Base-by-base conservation (phyloP, 1,139 yeast species). In the Suhomyces kunorum region DNA sequence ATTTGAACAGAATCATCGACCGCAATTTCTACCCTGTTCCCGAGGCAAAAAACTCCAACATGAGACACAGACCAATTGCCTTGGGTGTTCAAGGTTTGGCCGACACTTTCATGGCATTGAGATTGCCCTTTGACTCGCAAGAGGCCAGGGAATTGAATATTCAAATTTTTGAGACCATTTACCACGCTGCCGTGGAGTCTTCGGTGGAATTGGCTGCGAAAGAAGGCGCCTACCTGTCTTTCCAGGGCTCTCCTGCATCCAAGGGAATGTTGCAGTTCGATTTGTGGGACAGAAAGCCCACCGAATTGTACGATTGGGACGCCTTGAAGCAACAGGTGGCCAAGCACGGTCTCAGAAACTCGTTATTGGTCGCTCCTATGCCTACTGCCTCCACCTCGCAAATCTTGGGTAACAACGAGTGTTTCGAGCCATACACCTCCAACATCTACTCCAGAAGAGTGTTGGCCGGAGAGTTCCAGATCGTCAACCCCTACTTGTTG, bases 301-400 rank as follows among this genome's bases (percentile, higher is more conserved):
- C 81, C 38, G 77, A 71, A 48, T 68, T 77, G 51, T 78, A 70
- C 69, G 76, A 87, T 59, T 87, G 96, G 96, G 86, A 79, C 50
- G 51, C 66, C 12, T 66, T 87, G 55, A 87, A 86, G 66, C 73
- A 64, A 23, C 71, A 80, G 40, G 64, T 87, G 53, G 71, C 71
- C 46, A 66, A 70, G 55, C 67, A 79, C 58, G 96, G 96, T 38
- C 52, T 87, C 44, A 73, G 96, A 57, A 87, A 87, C 73, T 87
- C 96, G 12, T 68, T 87, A 54, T 70, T 88, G 41, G 87, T 87
- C 41, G 96, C 95, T 3, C 95, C 95, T 34, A 87, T 87, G 96
- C 96, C 96, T 32, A 87, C 96, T 22, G 96, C 96, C 2, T 87
- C 95, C 3, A 87, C 96, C 1, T 88, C 96, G 13, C 95, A 87